A percentile compares a stretch with the other conserved stretches of the same genome.
Conservation (phyloP, 345 rosid genomes). For the Citrus cavaleriei region DNA sequence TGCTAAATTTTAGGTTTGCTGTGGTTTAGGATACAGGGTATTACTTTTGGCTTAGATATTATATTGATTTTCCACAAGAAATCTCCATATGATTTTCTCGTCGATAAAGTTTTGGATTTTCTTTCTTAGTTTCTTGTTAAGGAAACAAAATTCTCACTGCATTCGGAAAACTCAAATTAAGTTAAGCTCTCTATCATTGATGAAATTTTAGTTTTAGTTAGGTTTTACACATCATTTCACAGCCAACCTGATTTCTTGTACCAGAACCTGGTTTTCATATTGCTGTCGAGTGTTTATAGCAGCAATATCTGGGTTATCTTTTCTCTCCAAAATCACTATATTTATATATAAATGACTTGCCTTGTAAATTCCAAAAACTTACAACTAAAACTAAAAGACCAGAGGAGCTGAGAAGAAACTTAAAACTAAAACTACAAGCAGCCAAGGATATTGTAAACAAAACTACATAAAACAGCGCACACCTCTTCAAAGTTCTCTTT, state of each 20-base stretch:
- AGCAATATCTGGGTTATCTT: background rate
- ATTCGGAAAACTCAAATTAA: background rate
- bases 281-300: background rate
- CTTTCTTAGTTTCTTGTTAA: background rate
- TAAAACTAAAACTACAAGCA: background rate
- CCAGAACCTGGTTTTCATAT: background rate
- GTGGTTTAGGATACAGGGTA: background rate
- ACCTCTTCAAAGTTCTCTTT: background rate
- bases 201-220: background rate
- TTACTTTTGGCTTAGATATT: background rate
- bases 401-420: background rate
- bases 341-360: background rate
- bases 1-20: background rate
- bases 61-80: background rate
- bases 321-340: background rate
- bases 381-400: background rate
- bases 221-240: background rate
- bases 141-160: background rate
- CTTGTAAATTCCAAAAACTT: background rate
- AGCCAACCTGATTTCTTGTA: background rate
- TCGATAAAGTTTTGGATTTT: background rate
- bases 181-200: background rate
- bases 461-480: background rate
- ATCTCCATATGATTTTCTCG: background rate
- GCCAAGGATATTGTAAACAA: background rate